Evolutionary conservation across 257 asterid species (phyloP), one percentile per base, ranked within the genome.

Genomic region (Scutellaria baicalensis): DNA sequence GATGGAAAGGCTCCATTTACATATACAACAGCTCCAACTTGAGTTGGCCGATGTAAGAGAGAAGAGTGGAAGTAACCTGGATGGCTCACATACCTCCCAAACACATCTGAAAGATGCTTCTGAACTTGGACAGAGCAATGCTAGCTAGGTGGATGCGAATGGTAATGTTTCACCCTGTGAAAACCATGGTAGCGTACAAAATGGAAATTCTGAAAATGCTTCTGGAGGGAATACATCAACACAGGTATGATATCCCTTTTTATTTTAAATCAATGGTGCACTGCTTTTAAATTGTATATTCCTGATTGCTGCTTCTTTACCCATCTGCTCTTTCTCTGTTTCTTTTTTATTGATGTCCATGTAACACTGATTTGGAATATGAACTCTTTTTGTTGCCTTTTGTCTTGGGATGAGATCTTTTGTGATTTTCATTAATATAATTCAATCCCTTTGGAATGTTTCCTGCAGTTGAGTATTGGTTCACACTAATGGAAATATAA

Each of bases 1-100:
- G 85, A 85, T 84, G 91, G 97, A 92, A 80, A 90, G 90, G 68
- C 83, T 85, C 75, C 90, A 89, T 74, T 54, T 83, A 73, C 92
- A 80, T 73, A 64, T 87, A 33, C 97, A 89, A 74, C 94, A 87
- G 80, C 94, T 87, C 68, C 95, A 83, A 78, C 86, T 80, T 79
- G 95, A 87, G 71, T 73, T 87, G 84, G 84, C 82, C 39, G 93
- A 83, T 57, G 82, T 81, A 60, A 85, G 90, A 79, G 95, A 87
- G 74, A 88, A 82, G 84, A 80, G 71, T 80, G 91, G 91, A 67
- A 80, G 81, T 73, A 75, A 68, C 63, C 59, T 86, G 59, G 90
- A 89, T 75, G 81, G 81, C 48, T 77, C 88, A 17, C 85, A 71
- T 59, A 80, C 71, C 64, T 65, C 88, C 38, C 83, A 76, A 62